These are phyloP conservation scores for Lactarius evosmus DNA, from an alignment of 768 basidiomycete genomes.

Conservation along the genomic window DNA sequence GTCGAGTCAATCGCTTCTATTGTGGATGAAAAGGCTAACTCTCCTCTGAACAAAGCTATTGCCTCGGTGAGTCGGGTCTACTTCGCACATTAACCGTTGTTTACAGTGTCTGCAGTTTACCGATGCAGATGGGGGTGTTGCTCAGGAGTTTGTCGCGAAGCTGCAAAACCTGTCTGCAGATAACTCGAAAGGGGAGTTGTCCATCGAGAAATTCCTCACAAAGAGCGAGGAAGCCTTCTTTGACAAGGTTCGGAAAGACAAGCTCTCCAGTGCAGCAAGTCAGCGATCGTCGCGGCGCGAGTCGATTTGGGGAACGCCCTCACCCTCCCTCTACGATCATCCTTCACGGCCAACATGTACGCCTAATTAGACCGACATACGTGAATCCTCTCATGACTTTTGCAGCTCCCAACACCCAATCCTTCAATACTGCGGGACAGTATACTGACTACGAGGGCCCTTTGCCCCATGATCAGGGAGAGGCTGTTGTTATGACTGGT, in stretches of 20 bases:
- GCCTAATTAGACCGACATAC: constrained; percentile 33
- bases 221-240: constrained; percentile 96
- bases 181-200: constrained; percentile 88
- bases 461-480: constrained; percentile 41
- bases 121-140: constrained; percentile 89
- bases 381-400: constrained; percentile 29
- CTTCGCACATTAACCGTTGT: constrained; percentile 12
- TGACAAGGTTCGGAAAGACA: constrained; percentile 84
- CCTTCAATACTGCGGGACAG: constrained; percentile 43
- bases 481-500: constrained; percentile 73
- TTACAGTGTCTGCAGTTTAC: constrained; percentile 60
- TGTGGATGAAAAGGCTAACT: constrained; percentile 85
- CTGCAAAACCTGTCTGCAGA: constrained; percentile 73
- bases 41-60: constrained; percentile 92
- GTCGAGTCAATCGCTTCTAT: constrained; percentile 92
- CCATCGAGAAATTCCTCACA: constrained; percentile 85
- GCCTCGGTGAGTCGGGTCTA: constrained; percentile 56
- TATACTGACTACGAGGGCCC: constrained; percentile 48
- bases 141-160: constrained; percentile 84
- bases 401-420: constrained; percentile 45
- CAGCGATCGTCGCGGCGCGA: constrained; percentile 75
- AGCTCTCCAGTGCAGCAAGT: constrained; percentile 78
- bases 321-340: constrained; percentile 52
- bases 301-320: constrained; percentile 74
- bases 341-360: constrained; percentile 70